Percentiles rank a stretch among this genome's conserved stretches.
phyloP scores from a whole-genome alignment of 2,329 filamentous ascomycete species.

The Xylaria sp. region DNA sequence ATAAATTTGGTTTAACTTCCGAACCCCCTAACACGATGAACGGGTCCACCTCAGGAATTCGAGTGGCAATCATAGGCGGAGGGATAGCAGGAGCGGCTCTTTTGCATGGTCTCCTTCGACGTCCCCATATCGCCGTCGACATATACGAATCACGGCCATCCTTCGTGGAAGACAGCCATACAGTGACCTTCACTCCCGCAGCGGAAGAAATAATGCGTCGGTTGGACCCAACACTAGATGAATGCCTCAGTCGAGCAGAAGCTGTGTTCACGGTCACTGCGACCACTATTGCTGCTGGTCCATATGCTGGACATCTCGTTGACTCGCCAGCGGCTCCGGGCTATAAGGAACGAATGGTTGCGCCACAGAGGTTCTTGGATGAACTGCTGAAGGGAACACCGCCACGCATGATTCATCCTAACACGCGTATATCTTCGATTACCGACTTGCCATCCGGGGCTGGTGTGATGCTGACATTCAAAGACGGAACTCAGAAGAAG shows the following conservation, averaged over 20 bases:
- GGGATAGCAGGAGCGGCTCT: conserved; percentile 25
- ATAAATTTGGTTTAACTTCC: neutral
- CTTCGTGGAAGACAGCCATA: conserved; percentile 26
- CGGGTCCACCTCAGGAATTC: conserved; percentile 22
- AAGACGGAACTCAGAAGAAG: conserved; percentile 27
- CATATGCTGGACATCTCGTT: conserved; percentile 22
- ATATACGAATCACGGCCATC: conserved; percentile 28
- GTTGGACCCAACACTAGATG: conserved; percentile 25
- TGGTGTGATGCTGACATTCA: conserved; percentile 24
- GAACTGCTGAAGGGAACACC: conserved; percentile 27
- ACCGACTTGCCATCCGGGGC: conserved; percentile 15
- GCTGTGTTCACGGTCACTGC: conserved; percentile 23
- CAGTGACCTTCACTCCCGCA: conserved; percentile 19
- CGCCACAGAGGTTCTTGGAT: conserved; percentile 26
- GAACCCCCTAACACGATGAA: conserved; percentile 16
- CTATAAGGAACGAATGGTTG: conserved; percentile 21
- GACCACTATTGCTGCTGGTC: conserved; percentile 22
- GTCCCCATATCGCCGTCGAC: conserved; percentile 29
- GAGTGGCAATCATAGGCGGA: conserved; percentile 31
- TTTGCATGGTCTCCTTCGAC: conserved; percentile 27
- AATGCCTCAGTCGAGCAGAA: conserved; percentile 27
- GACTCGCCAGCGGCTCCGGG: conserved; percentile 4
- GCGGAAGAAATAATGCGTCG: conserved; percentile 23
- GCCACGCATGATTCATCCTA: conserved; percentile 26
- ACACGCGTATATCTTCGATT: conserved; percentile 25